Evolutionary conservation across 2,329 filamentous ascomycete genomes (phyloP), one percentile per base, ranked within the genome.

Genomic region (Acrocalymma vagum): DNA sequence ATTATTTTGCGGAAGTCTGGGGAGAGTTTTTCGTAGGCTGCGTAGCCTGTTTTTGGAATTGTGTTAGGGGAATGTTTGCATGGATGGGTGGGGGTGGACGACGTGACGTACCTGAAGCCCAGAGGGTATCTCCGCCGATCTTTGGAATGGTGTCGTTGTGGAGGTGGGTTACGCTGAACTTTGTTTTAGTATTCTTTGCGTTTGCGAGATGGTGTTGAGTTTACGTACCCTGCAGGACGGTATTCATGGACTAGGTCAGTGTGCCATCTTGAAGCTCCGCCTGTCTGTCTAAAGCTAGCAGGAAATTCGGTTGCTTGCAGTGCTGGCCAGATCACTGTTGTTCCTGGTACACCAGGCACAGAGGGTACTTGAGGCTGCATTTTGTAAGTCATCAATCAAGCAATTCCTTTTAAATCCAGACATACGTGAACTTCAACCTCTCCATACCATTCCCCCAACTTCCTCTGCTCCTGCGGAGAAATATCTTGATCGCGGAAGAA

Each of bases 11-110:
- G 83, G 70, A 90, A 89, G 3, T 73, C 79, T 0, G 85, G 86
- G 1, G 83, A 86, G 0, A 89, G 76, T 68, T 89, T 89, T 66
- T 88, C 85, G 53, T 90, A 90, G 0, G 86, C 86, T 0, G 81
- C 73, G 59, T 89, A 89, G 1, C 86, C 85, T 40, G 9, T 18
- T 11, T 27, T 18, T 42, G 8, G 23, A n/a, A 9, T 25, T 25
- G 23, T 25, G 23, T n/a, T n/a, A 25, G 8, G 23, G n/a, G 8
- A 25, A n/a, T 25, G 23, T 8, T 9, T 9, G 8, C 23, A 25
- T 25, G 23, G 20, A 5, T 3, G 35, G 6, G 20, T 9, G 9
- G 9, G 2, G 2, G 13, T 23, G 15, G 9, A 13, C 20, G 24
- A 14, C 11, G 20, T 13, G 6, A 13, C 37, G 11, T 30, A 52